Conservation (phyloP, 306 rosid species). For the Inga laurina region DNA sequence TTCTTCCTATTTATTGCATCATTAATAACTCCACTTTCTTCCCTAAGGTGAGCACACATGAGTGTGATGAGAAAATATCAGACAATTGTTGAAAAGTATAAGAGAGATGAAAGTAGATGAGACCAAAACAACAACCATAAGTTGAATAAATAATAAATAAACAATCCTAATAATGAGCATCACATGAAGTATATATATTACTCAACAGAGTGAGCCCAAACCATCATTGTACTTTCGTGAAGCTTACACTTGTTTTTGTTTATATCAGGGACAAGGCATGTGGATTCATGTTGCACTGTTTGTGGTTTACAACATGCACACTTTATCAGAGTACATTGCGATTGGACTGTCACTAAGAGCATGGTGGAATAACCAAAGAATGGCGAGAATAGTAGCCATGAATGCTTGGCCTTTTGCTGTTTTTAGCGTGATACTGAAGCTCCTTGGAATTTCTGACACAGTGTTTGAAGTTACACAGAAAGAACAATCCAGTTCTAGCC, state of each 20-base stretch:
- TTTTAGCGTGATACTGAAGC: slow-evolving; percentile 43
- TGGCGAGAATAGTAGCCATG: slow-evolving; percentile 49
- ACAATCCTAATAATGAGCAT: too few species aligned
- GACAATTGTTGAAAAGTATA: too few species aligned
- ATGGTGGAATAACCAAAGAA: slow-evolving; percentile 85
- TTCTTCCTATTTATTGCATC: slow-evolving; percentile 54
- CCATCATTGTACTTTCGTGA: background rate
- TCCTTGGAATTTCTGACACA: slow-evolving; percentile 53
- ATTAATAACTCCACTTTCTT: slow-evolving; percentile 58
- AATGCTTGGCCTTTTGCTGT: slow-evolving; percentile 56
- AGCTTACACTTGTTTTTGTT: background rate
- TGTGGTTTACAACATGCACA: slow-evolving; percentile 33
- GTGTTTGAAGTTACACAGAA: slow-evolving; percentile 69
- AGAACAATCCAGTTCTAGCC: slow-evolving; percentile 29
- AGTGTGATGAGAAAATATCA: too few species aligned
- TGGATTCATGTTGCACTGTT: slow-evolving; percentile 45
- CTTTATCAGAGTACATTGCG: slow-evolving; percentile 38
- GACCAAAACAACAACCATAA: too few species aligned
- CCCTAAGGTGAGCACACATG: slow-evolving; percentile 53
- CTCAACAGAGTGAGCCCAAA: too few species aligned
- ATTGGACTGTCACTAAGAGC: slow-evolving; percentile 47
- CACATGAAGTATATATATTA: too few species aligned
- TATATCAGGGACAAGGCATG: slow-evolving; percentile 40
- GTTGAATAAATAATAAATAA: too few species aligned
- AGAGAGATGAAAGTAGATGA: too few species aligned